Percentiles rank a stretch among this genome's conserved stretches.
Conservation (phyloP, 1,139 yeast genomes). For the Wickerhamiella infanticola region DNA sequence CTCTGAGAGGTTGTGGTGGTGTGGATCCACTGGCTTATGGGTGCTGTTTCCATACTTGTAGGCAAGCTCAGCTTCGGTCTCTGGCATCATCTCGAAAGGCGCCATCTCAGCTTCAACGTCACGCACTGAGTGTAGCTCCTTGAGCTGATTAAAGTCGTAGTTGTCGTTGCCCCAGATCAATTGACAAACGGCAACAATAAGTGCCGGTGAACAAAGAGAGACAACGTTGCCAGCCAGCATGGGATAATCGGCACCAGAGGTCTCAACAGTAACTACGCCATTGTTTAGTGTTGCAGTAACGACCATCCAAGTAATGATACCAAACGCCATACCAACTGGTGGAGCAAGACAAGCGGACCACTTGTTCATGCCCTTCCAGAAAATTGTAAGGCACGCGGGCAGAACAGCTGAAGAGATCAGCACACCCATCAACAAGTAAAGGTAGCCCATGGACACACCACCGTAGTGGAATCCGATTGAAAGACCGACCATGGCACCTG, state of each 20-base stretch:
- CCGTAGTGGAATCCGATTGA: conserved; percentile 73
- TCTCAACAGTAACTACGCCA: conserved; percentile 36
- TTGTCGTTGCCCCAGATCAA: conserved; percentile 48
- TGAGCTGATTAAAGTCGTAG: conserved; percentile 55
- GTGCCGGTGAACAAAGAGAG: conserved; percentile 59
- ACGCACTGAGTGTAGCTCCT: conserved; percentile 43
- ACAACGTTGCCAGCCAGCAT: conserved; percentile 80
- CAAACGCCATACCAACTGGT: conserved; percentile 32
- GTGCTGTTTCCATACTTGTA: background rate
- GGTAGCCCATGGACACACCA: conserved; percentile 70
- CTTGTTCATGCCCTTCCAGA: conserved; percentile 50
- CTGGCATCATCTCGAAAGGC: conserved; percentile 2
- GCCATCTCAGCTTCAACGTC: conserved; percentile 23
- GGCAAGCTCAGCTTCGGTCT: background rate
- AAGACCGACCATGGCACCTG: conserved; percentile 63
- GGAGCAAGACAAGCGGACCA: conserved; percentile 32
- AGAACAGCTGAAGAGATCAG: conserved; percentile 76
- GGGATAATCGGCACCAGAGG: conserved; percentile 62
- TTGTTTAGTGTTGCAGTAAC: conserved; percentile 23
- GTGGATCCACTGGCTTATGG: conserved; percentile 13
- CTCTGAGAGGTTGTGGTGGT: conserved; percentile 10
- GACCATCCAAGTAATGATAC: conserved; percentile 36
- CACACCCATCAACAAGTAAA: conserved; percentile 76
- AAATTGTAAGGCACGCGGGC: conserved; percentile 56
- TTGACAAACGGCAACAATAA: conserved; percentile 55